Evolutionary conservation across 345 rosid genomes (phyloP), one percentile per base, ranked within the genome.

Genomic region (Salix suchowensis): DNA sequence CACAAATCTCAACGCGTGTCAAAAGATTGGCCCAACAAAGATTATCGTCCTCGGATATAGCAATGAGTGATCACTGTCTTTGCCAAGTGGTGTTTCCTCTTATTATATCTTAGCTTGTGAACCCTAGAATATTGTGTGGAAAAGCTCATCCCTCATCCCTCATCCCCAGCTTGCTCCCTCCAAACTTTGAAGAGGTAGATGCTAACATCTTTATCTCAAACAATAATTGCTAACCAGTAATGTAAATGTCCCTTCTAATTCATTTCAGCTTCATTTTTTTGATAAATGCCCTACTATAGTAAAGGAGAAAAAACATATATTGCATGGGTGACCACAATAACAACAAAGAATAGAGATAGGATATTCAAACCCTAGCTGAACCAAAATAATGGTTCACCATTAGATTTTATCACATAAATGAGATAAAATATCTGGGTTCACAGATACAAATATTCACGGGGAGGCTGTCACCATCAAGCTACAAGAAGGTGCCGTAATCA

Each of bases 31-130:
- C 97, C 91, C 66, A 48, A 66, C 69, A 80, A 79, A 84, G 82
- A 80, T 88, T 87, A 94, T 91, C 92, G 69, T 81, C 82, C 88
- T 81, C 12, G 88, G 96, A 91, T 91, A 89, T 82, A 86, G 85
- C 71, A 84, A 84, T 70, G 93, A 62, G 96, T 87, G 97, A 88
- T 83, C 50, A 46, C 76, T 75, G 80, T 79, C 74, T 39, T 65
- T 34, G 75, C 92, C 87, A 87, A 74, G 86, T 87, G 83, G 86
- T 81, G 76, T 37, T 81, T 77, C 48, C 70, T 78, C 12, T 13
- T 62, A n/a, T 19, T 7, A 52, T 77, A 81, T 76, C 77, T 82
- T 72, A 24, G 10, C 74, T 61, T 82, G 14, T 1, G 54, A 28
- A 77, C 69, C 52, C 34, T 12, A 4, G 55, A 65, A 21, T 50